Conservation (phyloP, 805 yeast genomes). For the Yarrowia yakushimensis region DNA sequence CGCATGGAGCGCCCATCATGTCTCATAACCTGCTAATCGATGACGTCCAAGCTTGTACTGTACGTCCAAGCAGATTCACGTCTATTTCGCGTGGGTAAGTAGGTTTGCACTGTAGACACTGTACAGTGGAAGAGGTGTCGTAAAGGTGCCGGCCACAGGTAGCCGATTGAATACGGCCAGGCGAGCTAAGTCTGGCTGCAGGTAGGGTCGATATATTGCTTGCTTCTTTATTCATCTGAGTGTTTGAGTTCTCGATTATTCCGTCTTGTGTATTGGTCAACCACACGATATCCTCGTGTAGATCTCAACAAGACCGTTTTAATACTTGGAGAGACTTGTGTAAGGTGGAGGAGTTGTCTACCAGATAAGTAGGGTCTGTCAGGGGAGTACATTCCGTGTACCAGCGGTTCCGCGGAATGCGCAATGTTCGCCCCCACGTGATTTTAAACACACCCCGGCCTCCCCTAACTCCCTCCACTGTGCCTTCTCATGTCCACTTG, state of each 20-base stretch:
- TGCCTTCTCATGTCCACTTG: not conserved
- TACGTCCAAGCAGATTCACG: not conserved
- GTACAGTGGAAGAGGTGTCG: not conserved
- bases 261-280: too few relatives aligned
- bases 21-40: not conserved
- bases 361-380: too few relatives aligned
- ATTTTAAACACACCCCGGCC: not conserved
- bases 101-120: not conserved
- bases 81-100: not conserved
- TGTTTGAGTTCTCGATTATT: not conserved
- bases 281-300: too few relatives aligned
- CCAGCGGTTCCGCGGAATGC: too few relatives aligned
- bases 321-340: too few relatives aligned
- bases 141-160: not conserved
- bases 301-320: too few relatives aligned
- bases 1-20: not conserved
- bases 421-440: too few relatives aligned
- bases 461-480: not conserved
- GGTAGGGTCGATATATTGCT: not conserved
- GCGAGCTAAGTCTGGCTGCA: too few relatives aligned
- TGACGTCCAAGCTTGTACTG: not conserved
- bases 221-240: not conserved
- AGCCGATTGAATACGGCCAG: not conserved
- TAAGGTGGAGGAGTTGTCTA: too few relatives aligned
- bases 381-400: too few relatives aligned